Base-by-base conservation (phyloP, 2,329 filamentous ascomycete species). In the Dothideomycetidae sp. region DNA sequence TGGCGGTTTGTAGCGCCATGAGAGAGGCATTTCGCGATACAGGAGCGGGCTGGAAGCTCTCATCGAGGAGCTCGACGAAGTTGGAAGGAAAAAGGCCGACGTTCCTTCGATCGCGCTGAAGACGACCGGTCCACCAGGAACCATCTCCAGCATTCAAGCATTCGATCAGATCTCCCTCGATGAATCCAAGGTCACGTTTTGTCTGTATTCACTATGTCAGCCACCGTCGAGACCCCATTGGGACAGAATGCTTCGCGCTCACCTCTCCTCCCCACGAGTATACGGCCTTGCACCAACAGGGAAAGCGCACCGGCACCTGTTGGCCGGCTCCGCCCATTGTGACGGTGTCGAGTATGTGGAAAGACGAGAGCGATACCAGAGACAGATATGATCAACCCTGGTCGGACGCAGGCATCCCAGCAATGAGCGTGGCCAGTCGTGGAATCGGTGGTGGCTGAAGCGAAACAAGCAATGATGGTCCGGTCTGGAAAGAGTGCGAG, bases 151-250 rank as follows among this genome's bases (percentile, higher is more conserved):
- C 90, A 57, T 98, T 98, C 37, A 98, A 69, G 54, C 88, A 94
- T 71, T 98, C 90, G 57, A 98, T 98, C 48, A 98, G 62, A 60
- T 98, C 90, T 46, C 90, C 90, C 60, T 98, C 90, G 49, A 98
- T 81, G 60, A 98, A 98, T 11, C 90, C 90, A 41, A 98, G 70
- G 56, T 98, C 90, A 57, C 81, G 77, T 66, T 93, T 93, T 15
- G 81, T 88, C 77, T 64, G 46, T 29, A 37, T 34, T 16, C 11
- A 31, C 34, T 16, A 11, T 21, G 49, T 56, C 44, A 57, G 53
- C 15, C 14, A 28, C 10, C 3, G 4, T 29, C 18, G 17, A 10
- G 11, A 12, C 17, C 16, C 5, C 16, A 26, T 7, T 30, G 33
- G 31, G 29, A 7, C 7, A 7, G 7, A 7, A 31, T 7, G 29